Conservation (phyloP, 2,329 filamentous ascomycete genomes). For the Talaromyces amestolkiae region DNA sequence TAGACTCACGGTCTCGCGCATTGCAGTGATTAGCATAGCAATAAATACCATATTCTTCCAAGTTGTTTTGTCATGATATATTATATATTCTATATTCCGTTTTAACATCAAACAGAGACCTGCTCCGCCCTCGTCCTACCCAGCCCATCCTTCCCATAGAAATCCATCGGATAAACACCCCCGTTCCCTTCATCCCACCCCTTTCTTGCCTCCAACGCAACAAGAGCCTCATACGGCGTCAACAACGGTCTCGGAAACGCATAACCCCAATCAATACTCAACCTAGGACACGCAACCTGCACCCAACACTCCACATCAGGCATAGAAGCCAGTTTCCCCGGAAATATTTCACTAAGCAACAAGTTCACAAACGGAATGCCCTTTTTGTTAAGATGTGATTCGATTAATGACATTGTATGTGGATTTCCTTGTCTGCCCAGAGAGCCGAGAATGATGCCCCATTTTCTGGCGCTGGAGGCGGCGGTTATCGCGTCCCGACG, state of each 20-base stretch:
- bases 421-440: constrained; percentile 94
- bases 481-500: constrained; percentile 72
- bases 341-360: constrained; percentile 91
- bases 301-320: constrained; percentile 95
- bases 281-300: constrained; percentile 90
- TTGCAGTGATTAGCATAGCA: neutral
- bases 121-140: constrained; percentile 65
- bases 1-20: neutral
- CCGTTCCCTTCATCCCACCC: constrained; percentile 64
- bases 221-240: constrained; percentile 91
- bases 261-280: constrained; percentile 99
- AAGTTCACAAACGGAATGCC: constrained; percentile 82
- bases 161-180: constrained; percentile 94
- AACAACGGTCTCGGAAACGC: constrained; percentile 84
- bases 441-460: constrained; percentile 91
- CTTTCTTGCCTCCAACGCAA: constrained; percentile 76
- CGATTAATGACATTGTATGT: constrained; percentile 83
- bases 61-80: neutral
- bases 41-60: neutral
- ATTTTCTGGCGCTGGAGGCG: constrained; percentile 76
- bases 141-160: constrained; percentile 87
- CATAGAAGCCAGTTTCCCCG: constrained; percentile 92
- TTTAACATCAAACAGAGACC: neutral
- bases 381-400: constrained; percentile 66
- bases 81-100: neutral